A percentile compares a stretch with the other conserved stretches of the same genome.
Conservation (phyloP, 441 rosid species). For the Populus tomentosa region DNA sequence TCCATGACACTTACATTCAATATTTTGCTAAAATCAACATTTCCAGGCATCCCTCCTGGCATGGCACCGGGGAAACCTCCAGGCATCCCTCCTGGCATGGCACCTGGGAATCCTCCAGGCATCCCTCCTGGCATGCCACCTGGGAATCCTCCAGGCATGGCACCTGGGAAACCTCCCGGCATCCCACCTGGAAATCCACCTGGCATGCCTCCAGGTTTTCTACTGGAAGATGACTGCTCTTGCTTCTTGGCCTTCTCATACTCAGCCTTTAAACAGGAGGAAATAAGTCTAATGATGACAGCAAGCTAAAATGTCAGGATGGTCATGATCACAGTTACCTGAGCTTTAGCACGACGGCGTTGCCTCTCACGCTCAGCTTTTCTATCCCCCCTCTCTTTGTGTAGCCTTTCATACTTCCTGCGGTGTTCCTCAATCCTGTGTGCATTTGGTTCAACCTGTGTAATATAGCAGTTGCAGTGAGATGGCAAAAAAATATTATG, state of each 20-base stretch:
- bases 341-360: constrained; percentile 84
- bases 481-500: not conserved
- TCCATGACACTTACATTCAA: constrained; percentile 55
- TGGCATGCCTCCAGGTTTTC: constrained; percentile 54
- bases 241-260: constrained; percentile 81
- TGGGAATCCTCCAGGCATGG: constrained; percentile 43
- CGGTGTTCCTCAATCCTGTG: constrained; percentile 89
- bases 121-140: constrained; percentile 36
- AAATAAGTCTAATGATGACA: not conserved
- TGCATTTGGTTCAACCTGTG: constrained; percentile 91
- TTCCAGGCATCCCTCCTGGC: constrained; percentile 87
- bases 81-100: constrained; percentile 50
- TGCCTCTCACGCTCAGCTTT: constrained; percentile 68
- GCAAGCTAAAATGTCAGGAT: not conserved
- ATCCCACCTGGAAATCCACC: constrained; percentile 52
- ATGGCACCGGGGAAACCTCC: constrained; percentile 45
- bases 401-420: constrained; percentile 83
- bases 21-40: constrained; percentile 83
- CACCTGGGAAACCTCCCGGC: constrained; percentile 54
- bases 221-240: constrained; percentile 81
- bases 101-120: too few relatives aligned
- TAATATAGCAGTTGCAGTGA: constrained; percentile 9
- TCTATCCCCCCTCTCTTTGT: constrained; percentile 77
- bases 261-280: constrained; percentile 13
- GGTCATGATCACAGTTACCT: constrained; percentile 38